Base-by-base conservation (phyloP, 2,329 filamentous ascomycete species). In the Xylariaceae sp. region DNA sequence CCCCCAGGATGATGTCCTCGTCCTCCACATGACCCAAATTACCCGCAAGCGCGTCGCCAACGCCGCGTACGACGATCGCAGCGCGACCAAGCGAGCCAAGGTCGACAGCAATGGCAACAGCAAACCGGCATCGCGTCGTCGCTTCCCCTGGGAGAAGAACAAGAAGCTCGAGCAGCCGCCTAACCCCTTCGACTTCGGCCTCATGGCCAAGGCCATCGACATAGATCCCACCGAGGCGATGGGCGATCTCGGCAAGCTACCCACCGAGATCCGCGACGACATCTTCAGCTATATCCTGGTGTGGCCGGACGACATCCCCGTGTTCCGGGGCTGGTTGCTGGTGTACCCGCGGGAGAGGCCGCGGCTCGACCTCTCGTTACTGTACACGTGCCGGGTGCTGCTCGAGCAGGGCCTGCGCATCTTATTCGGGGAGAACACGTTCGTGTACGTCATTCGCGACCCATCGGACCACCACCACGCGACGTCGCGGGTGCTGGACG, bases 401-500 rank as follows among this genome's bases (percentile, higher is more conserved):
- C 71, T 71, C 29, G 6, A 45, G 0, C 77, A 81, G 63, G 76
- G 74, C 1, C 59, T 71, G 1, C 62, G 62, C 1, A 65, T 82
- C 3, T 70, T 84, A 0, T 84, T 80, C 54, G 75, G 77, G 2
- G 69, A 75, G 23, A 83, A 83, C 48, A 71, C 49, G 0, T 83
- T 83, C 56, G 59, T 71, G 1, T 82, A 83, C 57, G 67, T 72
- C 7, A 65, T 82, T 12, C 74, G 79, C 1, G 78, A 82, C 56
- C 65, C 66, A 1, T 2, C 18, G 9, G 29, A 45, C 12, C 37
- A 53, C 53, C 14, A 60, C 47, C 7, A 18, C 2, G 50, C 50
- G 7, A 66, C 63, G 21, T 3, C 23, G 9, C 19, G 2, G 1
- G 56, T 66, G 2, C 20, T 59, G n/a, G 29, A 54, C 1, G 62